These are phyloP conservation scores for Saccharomycopsis schoenii DNA, from an alignment of 805 yeast genomes.

Conservation along the genomic window DNA sequence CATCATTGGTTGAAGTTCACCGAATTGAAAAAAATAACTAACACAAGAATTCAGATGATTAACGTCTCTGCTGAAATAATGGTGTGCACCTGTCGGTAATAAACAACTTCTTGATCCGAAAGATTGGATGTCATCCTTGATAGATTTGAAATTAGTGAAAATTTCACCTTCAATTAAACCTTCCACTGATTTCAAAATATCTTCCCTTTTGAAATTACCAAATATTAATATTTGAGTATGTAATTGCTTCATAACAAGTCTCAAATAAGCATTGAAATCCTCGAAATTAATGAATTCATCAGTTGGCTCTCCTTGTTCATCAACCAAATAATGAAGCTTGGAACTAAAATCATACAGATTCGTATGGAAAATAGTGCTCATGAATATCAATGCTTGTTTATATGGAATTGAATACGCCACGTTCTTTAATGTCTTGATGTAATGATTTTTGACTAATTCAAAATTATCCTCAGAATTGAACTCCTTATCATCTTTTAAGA, in stretches of 20 bases:
- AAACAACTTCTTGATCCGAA: slow-evolving; percentile 30
- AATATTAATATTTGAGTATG: slow-evolving; percentile 63
- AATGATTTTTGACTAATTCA: slow-evolving; percentile 53
- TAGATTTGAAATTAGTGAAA: not conserved
- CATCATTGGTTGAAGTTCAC: slow-evolving; percentile 23
- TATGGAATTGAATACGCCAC: slow-evolving; percentile 69
- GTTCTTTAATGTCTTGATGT: slow-evolving; percentile 54
- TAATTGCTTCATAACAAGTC: slow-evolving; percentile 36
- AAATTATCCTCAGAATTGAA: slow-evolving; percentile 39
- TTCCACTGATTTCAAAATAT: not conserved
- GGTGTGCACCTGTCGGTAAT: slow-evolving; percentile 31
- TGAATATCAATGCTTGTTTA: slow-evolving; percentile 57
- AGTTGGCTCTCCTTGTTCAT: slow-evolving; percentile 27
- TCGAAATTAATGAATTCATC: slow-evolving; percentile 40
- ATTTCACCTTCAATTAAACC: not conserved
- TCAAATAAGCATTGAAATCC: slow-evolving; percentile 33
- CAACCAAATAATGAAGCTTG: slow-evolving; percentile 38
- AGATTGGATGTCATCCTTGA: not conserved
- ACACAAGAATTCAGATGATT: slow-evolving; percentile 77
- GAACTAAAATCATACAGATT: slow-evolving; percentile 57
- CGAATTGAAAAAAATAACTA: slow-evolving; percentile 67
- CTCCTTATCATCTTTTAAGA: slow-evolving; percentile 9
- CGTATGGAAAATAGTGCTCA: slow-evolving; percentile 60
- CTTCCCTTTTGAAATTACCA: slow-evolving; percentile 52
- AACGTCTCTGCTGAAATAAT: slow-evolving; percentile 39